A percentile compares a stretch with the other conserved stretches of the same genome.
phyloP scores from a whole-genome alignment of 371 early-diverging fungal species.

The Blakeslea trispora region DNA sequence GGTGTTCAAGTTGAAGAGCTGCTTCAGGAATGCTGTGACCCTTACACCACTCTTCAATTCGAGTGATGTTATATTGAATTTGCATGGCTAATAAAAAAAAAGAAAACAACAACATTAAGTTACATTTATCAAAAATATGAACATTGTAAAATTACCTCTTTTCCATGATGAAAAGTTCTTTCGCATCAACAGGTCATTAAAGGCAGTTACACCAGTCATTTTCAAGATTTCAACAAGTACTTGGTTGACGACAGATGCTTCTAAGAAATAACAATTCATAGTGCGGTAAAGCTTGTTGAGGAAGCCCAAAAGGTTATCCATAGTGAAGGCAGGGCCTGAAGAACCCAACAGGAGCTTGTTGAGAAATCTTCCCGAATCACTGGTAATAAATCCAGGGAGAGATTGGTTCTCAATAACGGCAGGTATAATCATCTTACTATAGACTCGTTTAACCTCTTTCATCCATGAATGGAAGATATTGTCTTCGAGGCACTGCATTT shows the following conservation, averaged over 20 bases:
- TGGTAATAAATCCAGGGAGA: slow-evolving; percentile 87
- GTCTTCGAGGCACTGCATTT: slow-evolving; percentile 66
- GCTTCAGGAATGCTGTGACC: slow-evolving; percentile 86
- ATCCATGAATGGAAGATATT: slow-evolving; percentile 80
- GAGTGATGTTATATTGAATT: slow-evolving; percentile 95
- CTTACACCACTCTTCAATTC: slow-evolving; percentile 97
- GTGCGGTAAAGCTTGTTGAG: slow-evolving; percentile 87
- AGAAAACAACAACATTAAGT: too few relatives aligned
- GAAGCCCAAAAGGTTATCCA: slow-evolving; percentile 89
- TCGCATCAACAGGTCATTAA: slow-evolving; percentile 94
- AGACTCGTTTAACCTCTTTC: slow-evolving; percentile 89
- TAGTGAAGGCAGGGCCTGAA: slow-evolving; percentile 72
- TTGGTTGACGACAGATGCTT: slow-evolving; percentile 72
- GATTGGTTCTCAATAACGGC: slow-evolving; percentile 92
- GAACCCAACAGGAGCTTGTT: slow-evolving; percentile 73
- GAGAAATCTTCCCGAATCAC: slow-evolving; percentile 83
- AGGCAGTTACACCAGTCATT: slow-evolving; percentile 86
- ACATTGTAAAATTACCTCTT: slow-evolving; percentile 51
- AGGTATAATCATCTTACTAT: slow-evolving; percentile 89
- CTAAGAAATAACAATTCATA: slow-evolving; percentile 93
- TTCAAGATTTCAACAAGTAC: slow-evolving; percentile 87
- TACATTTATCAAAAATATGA: too few relatives aligned
- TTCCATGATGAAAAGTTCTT: slow-evolving; percentile 89
- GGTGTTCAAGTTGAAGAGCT: slow-evolving; percentile 85
- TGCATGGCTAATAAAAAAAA: slow-evolving; percentile 82